phyloP scores from a whole-genome alignment of 2,329 filamentous ascomycete species.

The Aspergillus melleus region DNA sequence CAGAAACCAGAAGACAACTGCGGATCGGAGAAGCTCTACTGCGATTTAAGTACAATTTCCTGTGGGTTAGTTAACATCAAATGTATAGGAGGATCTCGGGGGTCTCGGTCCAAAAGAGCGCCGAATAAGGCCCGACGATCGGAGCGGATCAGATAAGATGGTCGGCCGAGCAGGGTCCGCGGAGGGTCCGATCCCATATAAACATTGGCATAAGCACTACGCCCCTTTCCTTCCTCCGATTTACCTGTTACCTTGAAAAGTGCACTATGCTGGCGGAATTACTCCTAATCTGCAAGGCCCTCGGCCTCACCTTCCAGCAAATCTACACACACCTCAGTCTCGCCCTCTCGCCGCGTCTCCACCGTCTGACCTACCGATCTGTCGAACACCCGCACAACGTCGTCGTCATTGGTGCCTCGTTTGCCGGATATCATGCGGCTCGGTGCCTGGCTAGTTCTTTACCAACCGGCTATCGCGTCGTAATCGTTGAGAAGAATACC shows the following conservation, averaged over 20 bases:
- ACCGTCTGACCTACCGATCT: slow-evolving; percentile 15
- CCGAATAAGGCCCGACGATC: neutral
- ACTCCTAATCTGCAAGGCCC: neutral
- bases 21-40: no score
- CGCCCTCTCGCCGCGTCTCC: slow-evolving; percentile 5
- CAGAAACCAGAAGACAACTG: no score
- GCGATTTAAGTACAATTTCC: no score
- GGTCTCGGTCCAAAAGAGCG: neutral
- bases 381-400: slow-evolving; percentile 44
- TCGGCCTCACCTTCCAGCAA: neutral
- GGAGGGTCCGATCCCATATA: neutral
- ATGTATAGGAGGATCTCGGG: neutral
- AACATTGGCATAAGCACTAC: neutral
- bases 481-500: slow-evolving; percentile 60
- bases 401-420: slow-evolving; percentile 59
- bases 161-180: neutral
- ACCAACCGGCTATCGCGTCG: slow-evolving; percentile 52
- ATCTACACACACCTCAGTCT: neutral
- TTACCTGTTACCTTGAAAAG: neutral
- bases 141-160: slow-evolving; percentile 9
- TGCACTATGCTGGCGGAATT: neutral
- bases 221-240: neutral
- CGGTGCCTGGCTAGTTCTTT: slow-evolving; percentile 52
- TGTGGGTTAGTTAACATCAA: no score
- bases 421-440: slow-evolving; percentile 55